Base-by-base conservation (phyloP, 2,329 filamentous ascomycete genomes). In the Paracoccidioides brasiliensis region DNA sequence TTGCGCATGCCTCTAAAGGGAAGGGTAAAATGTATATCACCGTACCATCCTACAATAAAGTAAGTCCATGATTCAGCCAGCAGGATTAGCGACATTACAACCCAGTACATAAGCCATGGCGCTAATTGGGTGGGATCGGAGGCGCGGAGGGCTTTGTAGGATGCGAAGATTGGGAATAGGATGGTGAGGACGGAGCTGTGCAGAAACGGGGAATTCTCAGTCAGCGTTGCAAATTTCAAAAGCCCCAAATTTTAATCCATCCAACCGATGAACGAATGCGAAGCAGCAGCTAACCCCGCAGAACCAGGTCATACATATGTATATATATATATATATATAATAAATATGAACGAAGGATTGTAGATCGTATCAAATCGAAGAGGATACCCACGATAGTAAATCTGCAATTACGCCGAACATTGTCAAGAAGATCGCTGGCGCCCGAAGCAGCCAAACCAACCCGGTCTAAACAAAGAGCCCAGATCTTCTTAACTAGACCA, bases 101-200 rank as follows among this genome's bases (percentile, higher is more conserved):
- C 89, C 86, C 91, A 98, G 80, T 97, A 98, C 86, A 97, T 97
- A 62, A 97, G 81, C 93, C 93, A 98, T 84, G 91, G 91, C 60
- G 88, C 88, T 58, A 96, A 80, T 68, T 94, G 84, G 41, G 88
- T 85, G 2, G 90, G 90, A 70, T 96, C 88, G 53, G 86, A 86
- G 14, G 89, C 90, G 74, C 93, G 91, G 67, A 98, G 85, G 51
- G 93, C 91, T 78, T 97, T 97, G 80, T 96, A 97, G 61, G 91
- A 95, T 62, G 91, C 90, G 74, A 95, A 97, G 60, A 96, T 83
- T 53, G 93, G 93, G 69, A 97, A 94, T 68, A 96, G 83, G 68
- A 95, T 90, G 56, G 90, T 94, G 57, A 87, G 84, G 69, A 91
- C 72, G 60, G 88, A 91, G 68, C 90, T 95, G 68, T 53, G 54